phyloP scores from a whole-genome alignment of 768 basidiomycete species.

The Paxillus ammoniavirescens region DNA sequence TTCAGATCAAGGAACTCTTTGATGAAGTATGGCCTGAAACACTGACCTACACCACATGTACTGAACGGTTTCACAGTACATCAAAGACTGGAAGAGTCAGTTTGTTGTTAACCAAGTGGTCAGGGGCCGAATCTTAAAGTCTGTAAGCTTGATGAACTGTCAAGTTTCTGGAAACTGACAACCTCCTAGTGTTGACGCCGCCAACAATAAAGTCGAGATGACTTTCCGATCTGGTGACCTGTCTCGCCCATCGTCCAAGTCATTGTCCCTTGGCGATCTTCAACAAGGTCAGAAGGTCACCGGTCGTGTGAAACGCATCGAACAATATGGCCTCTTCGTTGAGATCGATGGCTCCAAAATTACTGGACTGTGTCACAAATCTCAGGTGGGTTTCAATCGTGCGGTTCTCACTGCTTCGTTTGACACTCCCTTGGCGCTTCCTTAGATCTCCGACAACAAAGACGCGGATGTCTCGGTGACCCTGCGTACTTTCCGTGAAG shows the following conservation, averaged over 20 bases:
- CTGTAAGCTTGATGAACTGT: slow-evolving; percentile 12
- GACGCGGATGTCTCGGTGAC: slow-evolving; percentile 78
- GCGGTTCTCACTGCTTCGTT: neutral
- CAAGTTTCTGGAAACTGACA: slow-evolving; percentile 6
- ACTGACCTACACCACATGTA: neutral
- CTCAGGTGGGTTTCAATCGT: slow-evolving; percentile 56
- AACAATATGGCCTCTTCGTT: slow-evolving; percentile 92
- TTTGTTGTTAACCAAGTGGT: slow-evolving; percentile 84
- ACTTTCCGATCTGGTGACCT: slow-evolving; percentile 73
- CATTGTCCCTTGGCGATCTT: slow-evolving; percentile 53
- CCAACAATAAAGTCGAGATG: slow-evolving; percentile 85
- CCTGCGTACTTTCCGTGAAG: slow-evolving; percentile 79
- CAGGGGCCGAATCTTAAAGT: slow-evolving; percentile 82
- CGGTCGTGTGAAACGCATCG: slow-evolving; percentile 76
- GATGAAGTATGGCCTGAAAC: slow-evolving; percentile 55
- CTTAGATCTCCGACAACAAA: slow-evolving; percentile 83
- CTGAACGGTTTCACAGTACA: slow-evolving; percentile 52
- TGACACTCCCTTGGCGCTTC: neutral
- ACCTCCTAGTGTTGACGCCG: slow-evolving; percentile 59
- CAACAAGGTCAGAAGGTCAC: slow-evolving; percentile 77
- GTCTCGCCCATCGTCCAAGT: slow-evolving; percentile 36
- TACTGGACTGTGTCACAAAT: slow-evolving; percentile 91
- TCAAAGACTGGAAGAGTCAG: slow-evolving; percentile 91
- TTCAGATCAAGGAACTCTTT: slow-evolving; percentile 92
- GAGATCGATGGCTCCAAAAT: slow-evolving; percentile 83